Conservation (phyloP, 1,284 basidiomycete genomes). For the Tranzscheliella williamsii region DNA sequence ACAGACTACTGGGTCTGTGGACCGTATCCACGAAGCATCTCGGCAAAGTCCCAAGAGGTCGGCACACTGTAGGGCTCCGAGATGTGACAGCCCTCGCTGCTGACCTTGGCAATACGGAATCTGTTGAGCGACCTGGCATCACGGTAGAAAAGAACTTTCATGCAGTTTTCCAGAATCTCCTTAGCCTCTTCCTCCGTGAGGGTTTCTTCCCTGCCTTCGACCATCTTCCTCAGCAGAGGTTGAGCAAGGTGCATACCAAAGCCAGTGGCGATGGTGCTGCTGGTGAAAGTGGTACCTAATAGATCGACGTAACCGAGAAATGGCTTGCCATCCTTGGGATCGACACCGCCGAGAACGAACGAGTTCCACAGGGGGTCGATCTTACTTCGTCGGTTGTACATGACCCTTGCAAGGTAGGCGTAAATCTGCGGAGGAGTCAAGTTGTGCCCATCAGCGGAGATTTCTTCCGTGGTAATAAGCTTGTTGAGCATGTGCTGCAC, state of each 20-base stretch:
- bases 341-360: conserved; percentile 74
- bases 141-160: conserved; percentile 94
- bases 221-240: conserved; percentile 84
- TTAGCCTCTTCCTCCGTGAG: conserved; percentile 80
- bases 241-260: conserved; percentile 94
- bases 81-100: conserved; percentile 75
- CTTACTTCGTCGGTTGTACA: conserved; percentile 86
- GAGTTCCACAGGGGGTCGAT: conserved; percentile 96
- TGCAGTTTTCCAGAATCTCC: conserved; percentile 78
- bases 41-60: conserved; percentile 90
- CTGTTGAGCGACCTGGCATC: conserved; percentile 96
- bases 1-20: conserved; percentile 56
- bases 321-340: conserved; percentile 37
- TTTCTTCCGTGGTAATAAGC: conserved; percentile 70
- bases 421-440: conserved; percentile 90
- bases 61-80: conserved; percentile 77
- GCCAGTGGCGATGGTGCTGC: conserved; percentile 93
- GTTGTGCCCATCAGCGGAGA: conserved; percentile 78
- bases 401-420: conserved; percentile 84
- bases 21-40: conserved; percentile 75
- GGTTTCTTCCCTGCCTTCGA: conserved; percentile 76
- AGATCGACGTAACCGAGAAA: conserved; percentile 87
- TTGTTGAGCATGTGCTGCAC: conserved; percentile 70
- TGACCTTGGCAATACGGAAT: conserved; percentile 94
- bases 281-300: conserved; percentile 91